Evolutionary conservation across 352 stramenopile genomes (phyloP), one percentile per base, ranked within the genome.

Genomic region (Pythium folliculosum): DNA sequence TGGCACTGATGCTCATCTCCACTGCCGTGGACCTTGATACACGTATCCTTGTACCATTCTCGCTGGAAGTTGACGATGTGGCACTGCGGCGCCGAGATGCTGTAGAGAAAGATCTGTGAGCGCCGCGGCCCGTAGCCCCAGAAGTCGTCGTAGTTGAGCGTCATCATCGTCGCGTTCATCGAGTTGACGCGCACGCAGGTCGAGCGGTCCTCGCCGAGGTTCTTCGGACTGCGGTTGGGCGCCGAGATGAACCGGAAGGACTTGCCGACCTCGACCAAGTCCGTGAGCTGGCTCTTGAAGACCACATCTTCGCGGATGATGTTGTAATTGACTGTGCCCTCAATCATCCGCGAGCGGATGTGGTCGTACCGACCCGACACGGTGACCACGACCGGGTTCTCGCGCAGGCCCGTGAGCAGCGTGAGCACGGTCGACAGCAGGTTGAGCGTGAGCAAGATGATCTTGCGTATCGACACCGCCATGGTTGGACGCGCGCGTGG

Each of bases 301-400:
- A 81, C 23, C 30, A 78, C 50, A 14, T 84, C 77, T 12, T 77
- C 60, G 45, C 55, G 69, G 7, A 77, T 66, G 17, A 76, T 66
- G 54, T 79, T 49, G 59, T 83, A 84, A 63, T 84, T 83, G 72
- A 87, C 80, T 0, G 57, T 60, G 13, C 65, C 60, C 0, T 77
- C 68, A 5, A 45, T 16, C 37, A 88, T 54, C 0, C 80, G 74
- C 17, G 76, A 60, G 38, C 74, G 76, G 48, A 86, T 77, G 21
- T 75, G 59, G 47, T 84, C 76, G 72, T 88, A 88, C 3, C 72
- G 69, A 4, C 77, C 80, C 1, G 77, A 80, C 32, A 82, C 17
- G 5, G 76, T 62, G 10, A 86, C 76, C n/a, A 82, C 55, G 21
- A 86, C 45, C 0, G 77, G 75, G 60, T 86, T 88, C 63, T 88